Percentiles rank a stretch among this genome's conserved stretches.
phyloP scores from a whole-genome alignment of 495 filamentous ascomycete species.

The Lophium mytilinum region DNA sequence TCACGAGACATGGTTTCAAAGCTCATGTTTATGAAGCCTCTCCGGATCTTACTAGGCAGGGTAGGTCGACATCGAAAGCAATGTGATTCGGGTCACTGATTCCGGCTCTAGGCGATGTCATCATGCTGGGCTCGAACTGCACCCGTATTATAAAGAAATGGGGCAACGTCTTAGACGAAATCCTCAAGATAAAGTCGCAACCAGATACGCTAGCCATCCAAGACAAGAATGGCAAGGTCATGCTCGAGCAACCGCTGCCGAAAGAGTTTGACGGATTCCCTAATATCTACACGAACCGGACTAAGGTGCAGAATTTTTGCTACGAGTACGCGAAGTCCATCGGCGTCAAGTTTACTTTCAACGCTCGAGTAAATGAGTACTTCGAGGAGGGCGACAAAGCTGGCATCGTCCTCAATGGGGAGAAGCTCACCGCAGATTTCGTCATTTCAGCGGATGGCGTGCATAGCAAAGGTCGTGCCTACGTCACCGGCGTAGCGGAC shows the following conservation, averaged over 20 bases:
- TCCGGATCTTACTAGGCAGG: conserved; percentile 11
- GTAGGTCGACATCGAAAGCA: conserved; percentile 41
- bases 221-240: conserved; percentile 48
- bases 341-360: conserved; percentile 48
- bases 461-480: conserved; percentile 48
- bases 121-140: conserved; percentile 55
- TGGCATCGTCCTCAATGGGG: conserved; percentile 48
- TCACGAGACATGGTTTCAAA: not conserved
- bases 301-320: conserved; percentile 51
- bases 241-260: conserved; percentile 46
- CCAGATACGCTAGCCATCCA: conserved; percentile 47
- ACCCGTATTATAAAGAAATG: conserved; percentile 43
- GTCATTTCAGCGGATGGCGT: conserved; percentile 55
- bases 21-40: not conserved
- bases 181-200: conserved; percentile 38
- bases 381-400: conserved; percentile 47
- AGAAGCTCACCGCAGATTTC: conserved; percentile 43
- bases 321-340: conserved; percentile 50
- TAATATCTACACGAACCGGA: conserved; percentile 53
- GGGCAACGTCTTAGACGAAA: conserved; percentile 9
- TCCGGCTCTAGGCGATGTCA: conserved; percentile 54
- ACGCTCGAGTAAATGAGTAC: conserved; percentile 45
- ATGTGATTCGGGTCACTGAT: conserved; percentile 44
- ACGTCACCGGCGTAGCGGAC: conserved; percentile 52
- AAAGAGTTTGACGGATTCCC: conserved; percentile 42